Evolutionary conservation across 2,329 filamentous ascomycete genomes (phyloP).

Genomic region (Fusarium sarcochroum): DNA sequence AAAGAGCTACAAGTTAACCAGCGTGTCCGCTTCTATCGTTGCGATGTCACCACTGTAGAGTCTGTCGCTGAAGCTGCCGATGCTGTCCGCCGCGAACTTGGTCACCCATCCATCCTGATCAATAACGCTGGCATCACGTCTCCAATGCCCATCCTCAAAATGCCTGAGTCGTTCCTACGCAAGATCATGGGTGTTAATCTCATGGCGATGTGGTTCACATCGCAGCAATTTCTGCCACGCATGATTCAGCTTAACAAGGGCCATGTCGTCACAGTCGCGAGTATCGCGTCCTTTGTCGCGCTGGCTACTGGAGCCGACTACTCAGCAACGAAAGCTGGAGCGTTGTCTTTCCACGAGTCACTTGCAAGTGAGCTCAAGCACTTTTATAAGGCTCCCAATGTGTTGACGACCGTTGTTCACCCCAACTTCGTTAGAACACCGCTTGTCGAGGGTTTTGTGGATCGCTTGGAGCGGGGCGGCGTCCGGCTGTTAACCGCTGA

Average conservation of each 20-base stretch:
- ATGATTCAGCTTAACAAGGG: conserved; percentile 77
- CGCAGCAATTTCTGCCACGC: conserved; percentile 74
- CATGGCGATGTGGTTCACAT: conserved; percentile 74
- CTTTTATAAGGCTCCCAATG: conserved; percentile 71
- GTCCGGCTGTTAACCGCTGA: conserved; percentile 52
- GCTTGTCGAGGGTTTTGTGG: conserved; percentile 55
- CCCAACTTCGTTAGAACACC: conserved; percentile 68
- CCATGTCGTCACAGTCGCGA: conserved; percentile 78
- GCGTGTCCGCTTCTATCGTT: conserved; percentile 52
- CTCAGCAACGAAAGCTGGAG: conserved; percentile 74
- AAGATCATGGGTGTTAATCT: conserved; percentile 79
- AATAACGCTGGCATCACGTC: conserved; percentile 77
- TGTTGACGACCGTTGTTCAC: conserved; percentile 75
- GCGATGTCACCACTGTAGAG: conserved; percentile 59
- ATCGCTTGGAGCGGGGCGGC: conserved; percentile 48
- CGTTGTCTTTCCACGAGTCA: conserved; percentile 76
- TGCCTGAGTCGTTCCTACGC: conserved; percentile 68
- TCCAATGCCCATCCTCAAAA: conserved; percentile 71
- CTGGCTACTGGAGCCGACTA: conserved; percentile 77
- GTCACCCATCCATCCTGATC: conserved; percentile 76
- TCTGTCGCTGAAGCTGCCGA: conserved; percentile 61
- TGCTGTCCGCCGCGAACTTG: conserved; percentile 60
- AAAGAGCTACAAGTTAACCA: conserved; percentile 42
- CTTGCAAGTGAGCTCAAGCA: conserved; percentile 69
- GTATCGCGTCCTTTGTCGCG: conserved; percentile 72